Conservation (phyloP, 2,329 filamentous ascomycete species). For the Lecanicillium sp. region DNA sequence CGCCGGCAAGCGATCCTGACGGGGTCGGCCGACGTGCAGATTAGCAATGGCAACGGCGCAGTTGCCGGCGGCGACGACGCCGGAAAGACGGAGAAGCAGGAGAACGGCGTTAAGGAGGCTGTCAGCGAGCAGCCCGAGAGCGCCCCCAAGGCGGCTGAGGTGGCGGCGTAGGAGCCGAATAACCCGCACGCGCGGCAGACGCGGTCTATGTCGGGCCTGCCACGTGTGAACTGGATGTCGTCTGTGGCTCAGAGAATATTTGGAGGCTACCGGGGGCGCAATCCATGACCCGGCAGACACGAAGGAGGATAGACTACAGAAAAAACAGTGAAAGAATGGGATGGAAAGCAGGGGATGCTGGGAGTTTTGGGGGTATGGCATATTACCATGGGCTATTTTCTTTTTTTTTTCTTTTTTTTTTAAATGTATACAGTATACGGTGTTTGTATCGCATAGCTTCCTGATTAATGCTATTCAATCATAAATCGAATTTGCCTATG, state of each 20-base stretch:
- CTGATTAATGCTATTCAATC: slow-evolving; percentile 4
- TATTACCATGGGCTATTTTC: not conserved
- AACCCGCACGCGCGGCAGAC: no score
- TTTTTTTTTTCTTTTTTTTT: not conserved
- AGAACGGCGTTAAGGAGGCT: not conserved
- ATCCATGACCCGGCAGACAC: no score
- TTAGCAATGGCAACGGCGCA: not conserved
- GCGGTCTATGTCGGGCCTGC: no score
- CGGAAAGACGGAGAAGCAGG: not conserved
- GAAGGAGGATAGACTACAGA: not conserved
- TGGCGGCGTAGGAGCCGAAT: slow-evolving; percentile 1
- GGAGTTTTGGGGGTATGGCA: slow-evolving; percentile 1
- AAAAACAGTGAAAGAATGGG: not conserved
- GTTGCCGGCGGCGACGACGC: not conserved
- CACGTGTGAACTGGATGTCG: no score
- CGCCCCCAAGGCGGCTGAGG: not conserved
- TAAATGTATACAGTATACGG: not conserved
- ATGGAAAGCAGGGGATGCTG: not conserved
- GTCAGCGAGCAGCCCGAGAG: not conserved
- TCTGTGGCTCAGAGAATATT: no score
- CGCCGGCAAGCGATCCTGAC: slow-evolving; percentile 50
- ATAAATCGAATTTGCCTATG: not conserved
- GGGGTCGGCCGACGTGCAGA: slow-evolving; percentile 40
- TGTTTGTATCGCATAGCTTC: not conserved
- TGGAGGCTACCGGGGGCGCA: no score